Evolutionary conservation across 1,284 basidiomycete genomes (phyloP).

Genomic region (Fomitopsis betulina): DNA sequence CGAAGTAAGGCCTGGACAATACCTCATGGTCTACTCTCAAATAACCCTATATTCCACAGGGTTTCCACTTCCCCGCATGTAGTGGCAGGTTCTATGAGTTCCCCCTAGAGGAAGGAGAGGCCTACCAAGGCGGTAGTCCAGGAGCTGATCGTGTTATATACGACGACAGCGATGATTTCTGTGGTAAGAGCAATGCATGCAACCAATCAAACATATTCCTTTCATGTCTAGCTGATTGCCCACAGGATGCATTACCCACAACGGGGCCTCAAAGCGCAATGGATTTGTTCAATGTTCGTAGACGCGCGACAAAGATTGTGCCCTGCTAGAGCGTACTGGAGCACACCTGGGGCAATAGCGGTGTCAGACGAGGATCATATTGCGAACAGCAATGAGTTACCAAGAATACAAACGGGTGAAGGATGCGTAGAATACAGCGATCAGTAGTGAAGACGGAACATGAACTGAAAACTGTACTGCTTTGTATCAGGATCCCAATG

Average conservation of each 20-base stretch:
- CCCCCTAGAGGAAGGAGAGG: slow-evolving; percentile 26
- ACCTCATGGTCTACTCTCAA: background rate
- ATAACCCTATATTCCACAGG: slow-evolving; percentile 14
- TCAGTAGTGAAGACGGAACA: slow-evolving; percentile 74
- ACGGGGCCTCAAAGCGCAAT: slow-evolving; percentile 29
- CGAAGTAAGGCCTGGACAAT: background rate
- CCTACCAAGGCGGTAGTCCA: slow-evolving; percentile 32
- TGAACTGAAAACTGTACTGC: slow-evolving; percentile 93
- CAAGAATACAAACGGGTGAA: background rate
- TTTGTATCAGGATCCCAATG: slow-evolving; percentile 97
- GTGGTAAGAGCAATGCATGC: slow-evolving; percentile 23
- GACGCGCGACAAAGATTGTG: slow-evolving; percentile 14
- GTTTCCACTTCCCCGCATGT: slow-evolving; percentile 27
- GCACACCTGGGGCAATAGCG: background rate
- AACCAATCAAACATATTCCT: background rate
- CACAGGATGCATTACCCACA: slow-evolving; percentile 34
- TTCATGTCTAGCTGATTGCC: background rate
- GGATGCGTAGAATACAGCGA: slow-evolving; percentile 3
- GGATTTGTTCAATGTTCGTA: slow-evolving; percentile 29
- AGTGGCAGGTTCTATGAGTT: slow-evolving; percentile 30
- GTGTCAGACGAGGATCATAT: background rate
- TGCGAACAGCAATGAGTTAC: background rate
- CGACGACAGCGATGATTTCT: slow-evolving; percentile 28
- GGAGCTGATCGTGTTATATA: slow-evolving; percentile 38
- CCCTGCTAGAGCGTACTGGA: background rate